Conservation (phyloP, 1,139 yeast genomes). For the Yarrowia galli region DNA sequence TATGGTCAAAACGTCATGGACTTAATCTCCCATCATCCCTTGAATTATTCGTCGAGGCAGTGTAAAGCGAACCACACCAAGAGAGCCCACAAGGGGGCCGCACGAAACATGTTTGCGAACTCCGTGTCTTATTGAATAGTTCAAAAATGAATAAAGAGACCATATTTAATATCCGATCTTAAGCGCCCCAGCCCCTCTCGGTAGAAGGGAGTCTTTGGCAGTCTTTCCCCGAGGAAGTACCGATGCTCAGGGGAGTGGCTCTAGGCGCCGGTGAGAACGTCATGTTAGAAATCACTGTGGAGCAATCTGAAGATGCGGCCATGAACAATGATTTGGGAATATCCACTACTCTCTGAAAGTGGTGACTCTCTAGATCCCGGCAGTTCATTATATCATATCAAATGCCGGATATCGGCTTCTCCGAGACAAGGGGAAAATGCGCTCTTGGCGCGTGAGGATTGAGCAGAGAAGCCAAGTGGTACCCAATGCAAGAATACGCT, state of each 20-base stretch:
- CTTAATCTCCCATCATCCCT: not conserved
- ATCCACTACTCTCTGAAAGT: not conserved
- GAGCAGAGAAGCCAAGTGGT: not conserved
- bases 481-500: not conserved
- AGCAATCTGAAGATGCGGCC: too few relatives aligned
- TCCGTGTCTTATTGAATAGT: not conserved
- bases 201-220: not conserved
- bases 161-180: not conserved
- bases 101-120: not conserved
- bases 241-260: too few relatives aligned
- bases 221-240: not conserved
- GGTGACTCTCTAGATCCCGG: too few relatives aligned
- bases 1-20: too few relatives aligned
- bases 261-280: too few relatives aligned
- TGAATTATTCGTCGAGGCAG: not conserved
- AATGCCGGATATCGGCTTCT: not conserved
- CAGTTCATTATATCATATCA: too few relatives aligned
- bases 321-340: too few relatives aligned
- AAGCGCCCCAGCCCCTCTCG: not conserved
- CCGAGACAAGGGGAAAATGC: not conserved
- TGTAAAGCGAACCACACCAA: not conserved
- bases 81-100: not conserved
- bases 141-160: not conserved
- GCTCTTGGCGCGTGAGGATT: constrained; percentile 9
- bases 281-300: too few relatives aligned